Evolutionary conservation across 202 grass and related monocot genomes (phyloP).

Genomic region (Cymbopogon flexuosus): DNA sequence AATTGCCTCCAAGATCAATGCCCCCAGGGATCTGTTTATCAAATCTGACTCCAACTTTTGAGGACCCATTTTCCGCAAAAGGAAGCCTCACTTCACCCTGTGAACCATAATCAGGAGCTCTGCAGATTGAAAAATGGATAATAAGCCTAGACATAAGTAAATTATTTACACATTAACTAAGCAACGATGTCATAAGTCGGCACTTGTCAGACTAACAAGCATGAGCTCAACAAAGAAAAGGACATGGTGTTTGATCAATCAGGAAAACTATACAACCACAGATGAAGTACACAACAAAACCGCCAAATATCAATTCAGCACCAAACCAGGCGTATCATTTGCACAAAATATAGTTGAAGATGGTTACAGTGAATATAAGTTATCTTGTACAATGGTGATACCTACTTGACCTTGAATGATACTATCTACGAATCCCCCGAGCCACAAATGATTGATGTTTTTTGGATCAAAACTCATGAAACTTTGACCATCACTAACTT

Average conservation of each 20-base stretch:
- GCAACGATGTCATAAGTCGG: neutral
- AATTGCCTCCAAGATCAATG: conserved; percentile 88
- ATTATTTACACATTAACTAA: conserved; percentile 2
- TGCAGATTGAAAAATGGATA: conserved; percentile 40
- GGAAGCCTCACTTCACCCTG: conserved; percentile 77
- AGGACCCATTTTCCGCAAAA: conserved; percentile 88
- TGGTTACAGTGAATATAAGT: conserved; percentile 16
- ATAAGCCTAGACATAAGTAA: conserved; percentile 16
- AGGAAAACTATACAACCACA: neutral
- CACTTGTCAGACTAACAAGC: neutral
- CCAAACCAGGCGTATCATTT: neutral
- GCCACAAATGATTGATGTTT: neutral
- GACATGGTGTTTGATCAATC: conserved; percentile 1
- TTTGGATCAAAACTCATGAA: neutral
- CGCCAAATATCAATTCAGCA: neutral
- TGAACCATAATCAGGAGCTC: conserved; percentile 80
- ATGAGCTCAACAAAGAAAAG: neutral
- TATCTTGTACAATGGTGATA: neutral
- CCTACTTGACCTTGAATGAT: neutral
- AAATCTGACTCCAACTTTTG: conserved; percentile 92
- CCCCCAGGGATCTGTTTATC: conserved; percentile 73
- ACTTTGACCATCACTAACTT: neutral
- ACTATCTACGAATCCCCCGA: neutral
- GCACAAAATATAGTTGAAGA: neutral
- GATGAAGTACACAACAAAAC: neutral